Percentiles rank a stretch among this genome's conserved stretches.
Conservation (phyloP, 331 rosid genomes). For the Erythrophleum ivorense region DNA sequence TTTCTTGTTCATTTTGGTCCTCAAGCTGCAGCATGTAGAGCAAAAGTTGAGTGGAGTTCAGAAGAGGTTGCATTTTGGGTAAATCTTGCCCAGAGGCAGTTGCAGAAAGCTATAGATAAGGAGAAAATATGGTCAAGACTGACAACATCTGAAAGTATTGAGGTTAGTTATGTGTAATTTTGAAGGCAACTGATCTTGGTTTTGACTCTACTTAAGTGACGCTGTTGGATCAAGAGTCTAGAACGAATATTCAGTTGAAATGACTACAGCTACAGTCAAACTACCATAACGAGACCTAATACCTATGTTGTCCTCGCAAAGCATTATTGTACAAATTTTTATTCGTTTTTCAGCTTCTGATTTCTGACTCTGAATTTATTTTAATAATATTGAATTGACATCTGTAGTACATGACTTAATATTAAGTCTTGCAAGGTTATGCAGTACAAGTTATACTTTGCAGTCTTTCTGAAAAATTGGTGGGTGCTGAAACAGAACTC, state of each 20-base stretch:
- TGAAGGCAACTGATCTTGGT: conserved; percentile 26
- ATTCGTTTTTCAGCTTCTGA: background rate
- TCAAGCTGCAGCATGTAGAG: conserved; percentile 83
- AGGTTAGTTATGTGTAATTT: conserved; percentile 63
- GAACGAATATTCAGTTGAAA: conserved; percentile 33
- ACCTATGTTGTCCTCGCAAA: conserved; percentile 29
- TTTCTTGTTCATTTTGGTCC: conserved; percentile 97
- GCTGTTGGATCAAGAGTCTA: conserved; percentile 30
- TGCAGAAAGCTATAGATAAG: conserved; percentile 88
- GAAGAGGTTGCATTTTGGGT: conserved; percentile 98
- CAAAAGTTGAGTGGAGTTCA: conserved; percentile 71
- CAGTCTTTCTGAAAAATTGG: conserved; percentile 12
- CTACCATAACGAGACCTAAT: conserved; percentile 27
- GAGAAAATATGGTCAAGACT: conserved; percentile 97
- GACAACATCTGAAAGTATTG: conserved; percentile 97
- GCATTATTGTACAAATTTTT: background rate
- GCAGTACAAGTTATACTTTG: background rate
- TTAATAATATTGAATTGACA: conserved; percentile 24
- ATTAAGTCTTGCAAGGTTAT: background rate
- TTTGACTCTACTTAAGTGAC: conserved; percentile 39
- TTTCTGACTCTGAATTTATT: conserved; percentile 8
- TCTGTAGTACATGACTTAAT: conserved; percentile 22
- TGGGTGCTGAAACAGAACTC: conserved; percentile 3
- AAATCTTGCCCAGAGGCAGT: conserved; percentile 81
- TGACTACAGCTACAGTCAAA: conserved; percentile 16